Base-by-base conservation (phyloP, 371 early-diverging fungal genomes). In the Saksenaea vasiformis region DNA sequence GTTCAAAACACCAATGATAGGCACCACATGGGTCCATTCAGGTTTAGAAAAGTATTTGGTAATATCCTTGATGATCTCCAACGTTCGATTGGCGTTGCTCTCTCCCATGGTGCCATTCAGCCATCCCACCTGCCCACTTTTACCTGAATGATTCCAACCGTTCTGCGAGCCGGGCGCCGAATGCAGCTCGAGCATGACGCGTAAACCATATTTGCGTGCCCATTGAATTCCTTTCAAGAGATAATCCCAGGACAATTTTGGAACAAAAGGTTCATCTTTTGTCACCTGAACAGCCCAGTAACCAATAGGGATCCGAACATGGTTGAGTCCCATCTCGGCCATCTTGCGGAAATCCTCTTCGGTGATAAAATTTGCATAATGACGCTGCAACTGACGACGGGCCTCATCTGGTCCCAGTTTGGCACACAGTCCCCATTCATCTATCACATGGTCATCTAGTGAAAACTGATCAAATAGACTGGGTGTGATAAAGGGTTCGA, bases 111-210 rank as follows among this genome's bases (percentile, higher is more conserved):
- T 76, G 31, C 81, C 81, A 36, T 76, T 80, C 54, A 71, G 64
- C 68, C 78, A 86, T 66, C 89, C 87, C 74, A 60, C 72, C 47
- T 19, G 67, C 60, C 73, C 77, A 37, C 8, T 72, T 72, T 66
- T 60, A 1, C 91, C 91, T 1, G 89, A 89, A 60, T 91, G 89
- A 58, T 91, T 90, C 79, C 89, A 91, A 14, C 90, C 90, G 56
- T 91, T 90, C 67, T 92, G 93, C 5, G 90, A 90, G 0, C 91
- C 91, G 0, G 93, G 93, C 3, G 86, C 87, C 0, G 88, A 89
- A 58, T 92, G 93, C 13, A 92, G 59, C 64, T 92, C 91, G 1
- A 92, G 82, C 74, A 90, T 87, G 4, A 87, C 91, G 8, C 90
- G 85, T 5, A 92, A 61, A 3, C 86, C 85, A 61, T 90, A 85